Percentiles rank a stretch among this genome's conserved stretches.
Conservation (phyloP, 208 protist genomes). For the Lotmaria passim region DNA sequence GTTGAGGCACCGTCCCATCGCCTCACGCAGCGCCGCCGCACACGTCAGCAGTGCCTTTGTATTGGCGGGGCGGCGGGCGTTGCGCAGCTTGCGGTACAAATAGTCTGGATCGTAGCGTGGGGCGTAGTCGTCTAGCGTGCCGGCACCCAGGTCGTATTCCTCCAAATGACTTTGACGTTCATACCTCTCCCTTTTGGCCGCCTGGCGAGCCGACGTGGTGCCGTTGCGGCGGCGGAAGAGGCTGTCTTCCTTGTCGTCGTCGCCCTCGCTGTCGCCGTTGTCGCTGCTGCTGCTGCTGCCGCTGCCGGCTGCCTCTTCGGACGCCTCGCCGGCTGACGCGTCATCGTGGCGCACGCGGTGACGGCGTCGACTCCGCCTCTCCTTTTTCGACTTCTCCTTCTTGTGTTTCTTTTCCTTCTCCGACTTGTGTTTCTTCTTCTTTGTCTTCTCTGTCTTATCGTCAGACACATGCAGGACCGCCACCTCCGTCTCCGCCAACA, state of each 20-base stretch:
- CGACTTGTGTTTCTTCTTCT: slow-evolving; percentile 38
- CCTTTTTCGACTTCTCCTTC: slow-evolving; percentile 15
- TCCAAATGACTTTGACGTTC: slow-evolving; percentile 40
- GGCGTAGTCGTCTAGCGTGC: slow-evolving; percentile 28
- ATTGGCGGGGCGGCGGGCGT: slow-evolving; percentile 30
- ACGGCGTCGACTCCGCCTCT: slow-evolving; percentile 27
- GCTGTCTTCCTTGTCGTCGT: slow-evolving; percentile 20
- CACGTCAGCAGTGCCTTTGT: slow-evolving; percentile 30
- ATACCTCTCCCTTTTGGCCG: slow-evolving; percentile 30
- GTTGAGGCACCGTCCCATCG: slow-evolving; percentile 13
- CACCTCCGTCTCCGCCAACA: slow-evolving; percentile 6
- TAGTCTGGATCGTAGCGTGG: slow-evolving; percentile 46
- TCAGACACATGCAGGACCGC: neutral
- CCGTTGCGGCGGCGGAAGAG: slow-evolving; percentile 28
- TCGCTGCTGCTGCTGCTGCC: slow-evolving; percentile 9
- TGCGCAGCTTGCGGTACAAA: slow-evolving; percentile 41
- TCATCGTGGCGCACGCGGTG: slow-evolving; percentile 7
- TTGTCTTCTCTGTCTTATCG: slow-evolving; percentile 35
- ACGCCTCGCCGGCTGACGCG: neutral
- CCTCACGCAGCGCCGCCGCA: slow-evolving; percentile 21
- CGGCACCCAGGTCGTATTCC: slow-evolving; percentile 37
- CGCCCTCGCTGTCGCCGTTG: slow-evolving; percentile 14
- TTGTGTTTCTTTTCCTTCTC: slow-evolving; percentile 11
- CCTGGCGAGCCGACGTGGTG: slow-evolving; percentile 20
- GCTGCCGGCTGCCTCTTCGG: slow-evolving; percentile 1